Evolutionary conservation across 345 rosid genomes (phyloP).

Genomic region (Populus davidiana): DNA sequence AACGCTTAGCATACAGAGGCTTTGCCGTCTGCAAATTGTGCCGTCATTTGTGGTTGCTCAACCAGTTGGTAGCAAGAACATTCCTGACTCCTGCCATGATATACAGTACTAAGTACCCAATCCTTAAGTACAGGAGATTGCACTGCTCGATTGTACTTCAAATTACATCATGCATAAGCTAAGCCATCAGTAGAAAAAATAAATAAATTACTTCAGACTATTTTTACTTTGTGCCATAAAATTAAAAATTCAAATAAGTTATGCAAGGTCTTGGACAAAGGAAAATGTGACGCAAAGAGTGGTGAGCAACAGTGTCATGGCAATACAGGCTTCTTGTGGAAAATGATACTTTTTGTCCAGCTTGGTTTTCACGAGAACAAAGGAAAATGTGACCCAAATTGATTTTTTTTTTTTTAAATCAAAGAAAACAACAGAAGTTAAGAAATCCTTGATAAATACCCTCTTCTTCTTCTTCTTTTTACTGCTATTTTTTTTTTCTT

Average conservation of each 20-base stretch:
- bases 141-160: not conserved
- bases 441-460: not conserved
- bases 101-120: not conserved
- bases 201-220: not conserved
- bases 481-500: not conserved
- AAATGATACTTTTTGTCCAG: no score
- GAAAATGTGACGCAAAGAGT: not conserved
- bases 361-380: no score
- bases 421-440: not conserved
- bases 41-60: not conserved
- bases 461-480: not conserved
- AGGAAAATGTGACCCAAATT: no score
- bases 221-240: not conserved
- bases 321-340: no score
- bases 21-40: not conserved
- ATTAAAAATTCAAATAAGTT: not conserved
- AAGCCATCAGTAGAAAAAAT: not conserved
- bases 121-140: not conserved
- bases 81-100: not conserved
- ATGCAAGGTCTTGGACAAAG: not conserved
- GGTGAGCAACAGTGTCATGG: fast-evolving
- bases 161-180: not conserved
- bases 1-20: not conserved
- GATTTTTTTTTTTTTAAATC: no score
- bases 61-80: not conserved